Conservation (phyloP, 108 stramenopile species). For the Seminavis robusta region DNA sequence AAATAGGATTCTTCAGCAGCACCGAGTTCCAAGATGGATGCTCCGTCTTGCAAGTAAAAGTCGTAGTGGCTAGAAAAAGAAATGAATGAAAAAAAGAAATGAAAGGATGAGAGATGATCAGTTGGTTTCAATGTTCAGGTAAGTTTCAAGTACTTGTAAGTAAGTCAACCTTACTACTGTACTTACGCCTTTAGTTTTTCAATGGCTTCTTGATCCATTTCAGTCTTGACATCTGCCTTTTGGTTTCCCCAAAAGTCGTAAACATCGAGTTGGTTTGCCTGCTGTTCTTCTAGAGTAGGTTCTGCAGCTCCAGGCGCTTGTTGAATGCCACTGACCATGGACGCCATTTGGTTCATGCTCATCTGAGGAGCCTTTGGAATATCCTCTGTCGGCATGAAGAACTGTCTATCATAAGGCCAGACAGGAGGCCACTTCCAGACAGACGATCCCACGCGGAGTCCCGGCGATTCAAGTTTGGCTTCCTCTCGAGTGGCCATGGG, state of each 20-base stretch:
- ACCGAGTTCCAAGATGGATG: constrained; percentile 82
- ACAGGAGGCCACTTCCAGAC: constrained; percentile 91
- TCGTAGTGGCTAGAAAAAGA: constrained; percentile 50
- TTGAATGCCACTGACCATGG: constrained; percentile 25
- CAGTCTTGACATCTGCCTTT: constrained; percentile 53
- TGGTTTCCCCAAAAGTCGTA: constrained; percentile 64
- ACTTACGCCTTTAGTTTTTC: constrained; percentile 67
- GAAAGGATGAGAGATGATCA: neutral
- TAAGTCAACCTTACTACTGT: too few relatives aligned
- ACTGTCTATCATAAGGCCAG: constrained; percentile 78
- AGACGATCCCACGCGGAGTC: constrained; percentile 66
- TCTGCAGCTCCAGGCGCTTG: constrained; percentile 20
- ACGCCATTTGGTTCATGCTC: constrained; percentile 26
- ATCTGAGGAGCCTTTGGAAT: constrained; percentile 22
- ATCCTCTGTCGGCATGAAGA: constrained; percentile 57
- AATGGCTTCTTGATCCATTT: constrained; percentile 59
- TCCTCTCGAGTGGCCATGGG: constrained; percentile 71
- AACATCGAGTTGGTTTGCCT: constrained; percentile 43
- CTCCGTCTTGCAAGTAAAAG: constrained; percentile 76
- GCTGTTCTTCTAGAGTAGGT: constrained; percentile 30
- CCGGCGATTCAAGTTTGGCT: constrained; percentile 63
- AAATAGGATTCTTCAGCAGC: constrained; percentile 86
- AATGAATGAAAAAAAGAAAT: constrained; percentile 1
- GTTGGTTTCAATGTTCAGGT: neutral
- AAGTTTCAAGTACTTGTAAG: neutral